Evolutionary conservation across 495 filamentous ascomycete genomes (phyloP), one percentile per base, ranked within the genome.

Genomic region (Daldinia grandis): DNA sequence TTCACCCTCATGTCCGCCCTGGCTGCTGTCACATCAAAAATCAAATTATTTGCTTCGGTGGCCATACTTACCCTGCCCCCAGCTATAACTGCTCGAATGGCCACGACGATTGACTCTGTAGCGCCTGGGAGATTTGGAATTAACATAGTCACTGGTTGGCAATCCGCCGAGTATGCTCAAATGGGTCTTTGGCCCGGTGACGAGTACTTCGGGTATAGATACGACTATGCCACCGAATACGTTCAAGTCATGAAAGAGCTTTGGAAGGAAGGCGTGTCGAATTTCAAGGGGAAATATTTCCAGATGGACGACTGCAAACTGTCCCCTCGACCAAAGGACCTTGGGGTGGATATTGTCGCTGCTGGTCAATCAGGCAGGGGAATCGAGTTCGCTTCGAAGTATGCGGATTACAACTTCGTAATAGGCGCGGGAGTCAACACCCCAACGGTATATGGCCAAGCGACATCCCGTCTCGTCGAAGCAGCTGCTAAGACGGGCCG

Each of bases 1-100:
- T 86, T 86, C 67, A 86, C 83, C 4, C 75, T 85, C 1, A 81
- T 86, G 66, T 83, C 83, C 1, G 84, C 82, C 5, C 68, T 86
- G 0, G 83, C 82, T 0, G 72, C 79, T 2, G 80, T 84, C 6
- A 86, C 82, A 0, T 71, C 79, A 3, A 84, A 82, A 62, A 86
- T 86, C 33, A 82, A 82, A 9, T 80, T 86, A n/a, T 77, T 72
- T 56, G 77, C 77, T 14, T 77, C 75, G 0, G 44, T 75, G 3
- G 77, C 77, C 4, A 74, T 77, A 19, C 71, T 79, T 15, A 72
- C 69, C 19, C 50, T 79, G 5, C 77, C 77, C 2, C 75, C 77
- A 4, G 65, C 77, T 0, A 50, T 77, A 17, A 74, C 73, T 10
- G 77, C 75, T 4, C 54, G 75, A 2, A 79, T 79, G 77, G 75